Base-by-base conservation (phyloP, 768 basidiomycete species). In the Lentinula boryana region DNA sequence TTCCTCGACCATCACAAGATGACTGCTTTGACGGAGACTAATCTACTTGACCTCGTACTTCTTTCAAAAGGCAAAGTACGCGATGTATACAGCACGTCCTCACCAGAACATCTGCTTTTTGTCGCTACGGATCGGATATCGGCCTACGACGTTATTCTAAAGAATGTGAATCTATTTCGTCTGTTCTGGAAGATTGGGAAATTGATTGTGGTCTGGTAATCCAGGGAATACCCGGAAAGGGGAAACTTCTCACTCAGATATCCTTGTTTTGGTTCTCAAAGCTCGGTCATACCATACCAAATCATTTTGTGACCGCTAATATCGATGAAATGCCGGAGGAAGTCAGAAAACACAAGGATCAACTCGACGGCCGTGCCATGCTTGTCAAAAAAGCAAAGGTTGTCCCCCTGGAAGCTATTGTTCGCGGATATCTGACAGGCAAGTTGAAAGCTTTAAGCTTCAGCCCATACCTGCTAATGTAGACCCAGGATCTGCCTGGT, bases 401-500 rank as follows among this genome's bases (percentile, higher is more conserved):
- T 32, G 77, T 98, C 33, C 93, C 92, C 21, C 79, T 98, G 5
- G 97, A 99, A 73, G 94, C 91, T 5, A 98, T 99, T 67, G 96
- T 98, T 16, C 79, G 97, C 63, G 96, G 96, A 2, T 98, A 98
- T 74, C 78, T 99, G 62, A 91, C 96, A n/a, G 96, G 96, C 94
- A 64, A 33, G 50, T 41, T 16, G 9, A n/a, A 35, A 15, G 8
- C 16, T 52, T 10, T 9, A 21, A 36, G n/a, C 2, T 60, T 23
- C 13, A 16, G 64, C 54, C 31, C 21, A 10, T 9, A 4, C 8
- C 12, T 27, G 27, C 12, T 43, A 43, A 53, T 12, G 10, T 23
- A 31, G 10, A 27, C 46, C 16, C 61, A 98, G 97, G 97, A 48
- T 98, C 96, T 16, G 97, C 91, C 13, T 98, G 95, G 95, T 74